These are phyloP conservation scores for Pelargonium nanum DNA, from an alignment of 345 rosid genomes.

Conservation along the genomic window DNA sequence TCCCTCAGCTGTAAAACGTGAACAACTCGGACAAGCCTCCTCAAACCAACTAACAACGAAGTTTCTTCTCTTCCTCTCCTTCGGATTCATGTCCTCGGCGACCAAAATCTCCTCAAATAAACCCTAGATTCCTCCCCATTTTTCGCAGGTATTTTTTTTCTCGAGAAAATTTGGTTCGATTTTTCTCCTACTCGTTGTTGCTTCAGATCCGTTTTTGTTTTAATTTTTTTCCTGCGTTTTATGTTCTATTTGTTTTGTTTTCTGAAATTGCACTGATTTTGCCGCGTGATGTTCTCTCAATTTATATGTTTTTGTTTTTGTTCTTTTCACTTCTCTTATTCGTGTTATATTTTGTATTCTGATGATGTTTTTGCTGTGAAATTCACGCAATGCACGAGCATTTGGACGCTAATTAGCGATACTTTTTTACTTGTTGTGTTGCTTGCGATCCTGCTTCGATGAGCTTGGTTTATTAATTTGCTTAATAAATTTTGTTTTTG, in stretches of 20 bases:
- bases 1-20: neutral
- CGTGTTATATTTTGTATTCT: neutral
- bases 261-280: slow-evolving; percentile 2
- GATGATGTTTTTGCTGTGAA: slow-evolving; percentile 9
- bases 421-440: slow-evolving; percentile 1
- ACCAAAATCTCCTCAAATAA: slow-evolving; percentile 15
- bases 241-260: neutral
- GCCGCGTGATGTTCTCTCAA: neutral
- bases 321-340: neutral
- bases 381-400: slow-evolving; percentile 26
- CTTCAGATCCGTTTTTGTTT: slow-evolving; percentile 33
- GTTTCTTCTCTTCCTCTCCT: slow-evolving; percentile 2
- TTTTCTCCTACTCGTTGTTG: slow-evolving; percentile 2
- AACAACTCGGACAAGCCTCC: slow-evolving; percentile 1
- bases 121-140: slow-evolving; percentile 38
- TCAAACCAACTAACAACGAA: slow-evolving; percentile 8
- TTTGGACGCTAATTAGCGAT: neutral
- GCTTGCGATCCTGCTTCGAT: slow-evolving; percentile 6
- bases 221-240: slow-evolving; percentile 2
- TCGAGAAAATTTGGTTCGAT: too few relatives aligned
- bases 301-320: slow-evolving; percentile 10
- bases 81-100: slow-evolving; percentile 15
- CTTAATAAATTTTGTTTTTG: slow-evolving; percentile 3
- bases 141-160: slow-evolving; percentile 1
- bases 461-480: neutral